Evolutionary conservation across 2,329 filamentous ascomycete genomes (phyloP), one percentile per base, ranked within the genome.

Genomic region (Colletotrichum sp.): DNA sequence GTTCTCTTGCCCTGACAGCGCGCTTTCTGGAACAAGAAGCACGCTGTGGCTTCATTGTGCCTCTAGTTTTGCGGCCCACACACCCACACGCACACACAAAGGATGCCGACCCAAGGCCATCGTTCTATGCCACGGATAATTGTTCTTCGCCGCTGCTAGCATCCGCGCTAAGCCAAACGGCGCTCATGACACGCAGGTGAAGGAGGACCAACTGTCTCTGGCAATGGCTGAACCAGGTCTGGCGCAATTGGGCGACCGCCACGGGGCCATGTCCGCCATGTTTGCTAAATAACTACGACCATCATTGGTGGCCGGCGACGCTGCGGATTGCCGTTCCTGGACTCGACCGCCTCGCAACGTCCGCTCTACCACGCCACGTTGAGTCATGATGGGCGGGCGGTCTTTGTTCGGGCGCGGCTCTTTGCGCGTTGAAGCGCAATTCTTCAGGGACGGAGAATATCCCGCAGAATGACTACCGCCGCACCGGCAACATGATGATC

Each of bases 321-420:
- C 36, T 65, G 64, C 64, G 28, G 30, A 52, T 39, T 48, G 48
- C 69, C 70, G 70, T 74, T 65, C 59, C 74, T 76, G 64, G 70
- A 68, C 34, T 57, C 27, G 64, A 65, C 34, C 30, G 59, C 16
- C 28, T 68, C 22, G 55, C 73, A 73, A 73, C 73, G 44, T 76
- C 59, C 69, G 65, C 70, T 39, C 19, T 59, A 73, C 70, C 70
- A 75, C 73, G 73, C 73, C 73, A 75, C 73, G 28, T 65, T 60
- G 73, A 65, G 34, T 63, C 70, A 67, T 52, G 57, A 30, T 69
- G 74, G 57, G 3, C 34, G 28, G 64, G 3, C 34, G 28, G 64
- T 55, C 64, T 73, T 75, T 72, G 73, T 73, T 73, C 57, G 68
- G 28, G 64, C 73, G 30, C 44, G 12, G 44, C 44, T 52, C 44